phyloP scores from a whole-genome alignment of 2,329 filamentous ascomycete genomes.

The Botryotinia globosa region DNA sequence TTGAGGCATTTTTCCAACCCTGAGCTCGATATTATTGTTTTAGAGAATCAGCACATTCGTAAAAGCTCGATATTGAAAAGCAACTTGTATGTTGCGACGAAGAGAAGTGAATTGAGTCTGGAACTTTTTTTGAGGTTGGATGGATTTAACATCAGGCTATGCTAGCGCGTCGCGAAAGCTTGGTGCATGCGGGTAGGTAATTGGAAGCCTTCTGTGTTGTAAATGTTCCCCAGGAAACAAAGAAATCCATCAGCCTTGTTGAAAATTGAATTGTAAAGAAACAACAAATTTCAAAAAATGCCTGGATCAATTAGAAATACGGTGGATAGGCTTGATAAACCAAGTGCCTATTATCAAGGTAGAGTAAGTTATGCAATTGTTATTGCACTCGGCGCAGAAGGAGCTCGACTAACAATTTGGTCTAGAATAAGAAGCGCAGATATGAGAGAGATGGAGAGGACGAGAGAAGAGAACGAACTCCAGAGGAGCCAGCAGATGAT shows the following conservation, averaged over 20 bases:
- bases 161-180: slow-evolving; percentile 30
- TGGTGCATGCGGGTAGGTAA: neutral
- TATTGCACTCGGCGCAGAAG: slow-evolving; percentile 23
- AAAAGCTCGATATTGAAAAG: slow-evolving; percentile 22
- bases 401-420: slow-evolving; percentile 32
- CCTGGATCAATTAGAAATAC: slow-evolving; percentile 55
- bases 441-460: slow-evolving; percentile 58
- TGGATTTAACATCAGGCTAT: slow-evolving; percentile 15
- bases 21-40: slow-evolving; percentile 24
- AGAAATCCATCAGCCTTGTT: slow-evolving; percentile 19
- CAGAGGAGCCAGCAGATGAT: slow-evolving; percentile 63
- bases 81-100: slow-evolving; percentile 17
- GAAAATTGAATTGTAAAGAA: slow-evolving; percentile 7
- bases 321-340: slow-evolving; percentile 87
- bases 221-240: slow-evolving; percentile 21
- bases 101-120: slow-evolving; percentile 13
- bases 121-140: slow-evolving; percentile 26
- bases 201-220: slow-evolving; percentile 8
- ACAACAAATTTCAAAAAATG: slow-evolving; percentile 29
- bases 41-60: slow-evolving; percentile 20
- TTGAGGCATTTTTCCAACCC: slow-evolving; percentile 66
- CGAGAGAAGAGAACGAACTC: slow-evolving; percentile 45
- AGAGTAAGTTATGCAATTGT: slow-evolving; percentile 56
- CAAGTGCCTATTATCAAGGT: slow-evolving; percentile 87
- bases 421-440: slow-evolving; percentile 53